These are phyloP conservation scores for Pseudozyma sp. DNA, from an alignment of 1,284 basidiomycete genomes.

Conservation along the genomic window DNA sequence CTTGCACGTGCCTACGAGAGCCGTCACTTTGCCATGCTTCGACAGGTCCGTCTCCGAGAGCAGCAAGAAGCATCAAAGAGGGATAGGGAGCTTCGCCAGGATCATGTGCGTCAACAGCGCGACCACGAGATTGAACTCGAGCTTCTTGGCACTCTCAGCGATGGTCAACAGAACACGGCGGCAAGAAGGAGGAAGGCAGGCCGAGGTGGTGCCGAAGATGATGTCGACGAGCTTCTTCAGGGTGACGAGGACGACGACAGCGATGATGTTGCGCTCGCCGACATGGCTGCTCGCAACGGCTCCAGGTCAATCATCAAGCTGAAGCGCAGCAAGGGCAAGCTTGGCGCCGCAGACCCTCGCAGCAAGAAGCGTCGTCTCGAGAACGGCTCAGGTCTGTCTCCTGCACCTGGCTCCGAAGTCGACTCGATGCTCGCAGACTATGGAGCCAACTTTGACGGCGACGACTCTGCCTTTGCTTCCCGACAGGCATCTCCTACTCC, in stretches of 20 bases:
- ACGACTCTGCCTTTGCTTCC: slow-evolving; percentile 40
- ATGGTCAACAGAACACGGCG: slow-evolving; percentile 26
- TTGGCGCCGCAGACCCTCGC: slow-evolving; percentile 18
- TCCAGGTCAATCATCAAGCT: slow-evolving; percentile 46
- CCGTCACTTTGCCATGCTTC: slow-evolving; percentile 54
- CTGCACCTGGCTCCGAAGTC: slow-evolving; percentile 37
- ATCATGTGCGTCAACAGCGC: slow-evolving; percentile 46
- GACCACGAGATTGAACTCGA: slow-evolving; percentile 64
- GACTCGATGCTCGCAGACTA: slow-evolving; percentile 39
- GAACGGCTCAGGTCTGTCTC: slow-evolving; percentile 28
- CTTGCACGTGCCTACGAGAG: slow-evolving; percentile 57
- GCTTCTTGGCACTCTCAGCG: slow-evolving; percentile 61
- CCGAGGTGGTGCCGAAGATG: slow-evolving; percentile 28
- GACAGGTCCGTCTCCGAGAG: slow-evolving; percentile 43
- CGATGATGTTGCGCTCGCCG: slow-evolving; percentile 45
- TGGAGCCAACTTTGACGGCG: slow-evolving; percentile 31
- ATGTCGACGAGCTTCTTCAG: slow-evolving; percentile 37
- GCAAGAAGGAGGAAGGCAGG: slow-evolving; percentile 18
- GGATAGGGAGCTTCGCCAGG: slow-evolving; percentile 35
- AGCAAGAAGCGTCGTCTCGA: slow-evolving; percentile 48
- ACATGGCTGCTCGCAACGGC: slow-evolving; percentile 34
- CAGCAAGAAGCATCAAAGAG: slow-evolving; percentile 46
- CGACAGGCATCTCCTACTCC: slow-evolving; percentile 39
- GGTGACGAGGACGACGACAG: slow-evolving; percentile 45
- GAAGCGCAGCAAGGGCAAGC: slow-evolving; percentile 50